Conservation (phyloP, 345 rosid genomes). For the Brassica carinata region DNA sequence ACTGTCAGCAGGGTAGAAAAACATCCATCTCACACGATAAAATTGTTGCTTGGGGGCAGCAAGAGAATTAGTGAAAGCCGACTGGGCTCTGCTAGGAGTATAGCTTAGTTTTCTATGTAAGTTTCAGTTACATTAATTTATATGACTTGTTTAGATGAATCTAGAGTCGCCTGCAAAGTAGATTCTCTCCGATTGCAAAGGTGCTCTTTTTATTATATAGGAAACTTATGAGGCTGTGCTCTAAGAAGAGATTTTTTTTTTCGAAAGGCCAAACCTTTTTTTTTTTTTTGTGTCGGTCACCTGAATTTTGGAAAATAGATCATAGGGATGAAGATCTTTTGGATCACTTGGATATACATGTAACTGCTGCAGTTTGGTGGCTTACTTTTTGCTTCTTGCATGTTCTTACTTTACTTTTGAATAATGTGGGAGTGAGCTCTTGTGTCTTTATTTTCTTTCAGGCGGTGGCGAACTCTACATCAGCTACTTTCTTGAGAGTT, state of each 20-base stretch:
- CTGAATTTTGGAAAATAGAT: neutral
- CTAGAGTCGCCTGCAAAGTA: neutral
- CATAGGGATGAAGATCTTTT: neutral
- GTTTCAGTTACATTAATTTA: too few relatives aligned
- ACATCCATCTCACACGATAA: too few relatives aligned
- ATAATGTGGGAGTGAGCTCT: constrained; percentile 10
- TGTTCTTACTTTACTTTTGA: neutral
- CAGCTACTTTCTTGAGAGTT: constrained; percentile 94
- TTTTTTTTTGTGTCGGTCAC: neutral
- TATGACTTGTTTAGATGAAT: neutral
- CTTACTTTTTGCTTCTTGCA: neutral
- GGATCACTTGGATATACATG: neutral
- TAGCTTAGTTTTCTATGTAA: too few relatives aligned
- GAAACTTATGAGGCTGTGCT: neutral
- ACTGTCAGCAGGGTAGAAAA: too few relatives aligned
- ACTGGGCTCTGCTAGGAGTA: neutral
- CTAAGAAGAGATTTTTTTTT: neutral
- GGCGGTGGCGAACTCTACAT: constrained; percentile 98
- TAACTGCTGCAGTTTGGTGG: neutral
- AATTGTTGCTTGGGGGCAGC: too few relatives aligned
- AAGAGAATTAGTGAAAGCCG: too few relatives aligned
- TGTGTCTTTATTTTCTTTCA: constrained; percentile 36
- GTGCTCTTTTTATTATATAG: neutral
- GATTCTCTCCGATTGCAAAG: neutral
- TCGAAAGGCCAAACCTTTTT: neutral